phyloP scores from a whole-genome alignment of 345 rosid species.

The Aquilaria malaccensis region DNA sequence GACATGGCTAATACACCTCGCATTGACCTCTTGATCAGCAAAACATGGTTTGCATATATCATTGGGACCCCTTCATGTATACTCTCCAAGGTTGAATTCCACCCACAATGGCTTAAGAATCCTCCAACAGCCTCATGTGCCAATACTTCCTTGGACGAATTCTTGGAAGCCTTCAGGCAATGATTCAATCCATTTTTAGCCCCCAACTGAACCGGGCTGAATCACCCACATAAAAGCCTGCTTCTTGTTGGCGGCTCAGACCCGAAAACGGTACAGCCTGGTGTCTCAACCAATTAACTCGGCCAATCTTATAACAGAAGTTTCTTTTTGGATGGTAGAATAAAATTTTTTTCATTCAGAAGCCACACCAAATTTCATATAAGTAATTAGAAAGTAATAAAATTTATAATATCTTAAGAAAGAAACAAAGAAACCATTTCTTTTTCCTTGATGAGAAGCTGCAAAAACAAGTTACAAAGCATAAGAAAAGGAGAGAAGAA shows the following conservation, averaged over 20 bases:
- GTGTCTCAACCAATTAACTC: no score
- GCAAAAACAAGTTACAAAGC: no score
- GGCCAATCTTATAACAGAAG: no score
- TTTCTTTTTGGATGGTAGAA: no score
- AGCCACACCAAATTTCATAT: no score
- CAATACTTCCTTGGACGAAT: conserved; percentile 29
- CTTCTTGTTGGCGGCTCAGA: conserved; percentile 17
- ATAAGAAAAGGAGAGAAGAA: no score
- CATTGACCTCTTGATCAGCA: conserved; percentile 31
- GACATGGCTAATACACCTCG: conserved; percentile 25
- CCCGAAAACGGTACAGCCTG: neutral
- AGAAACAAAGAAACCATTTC: no score
- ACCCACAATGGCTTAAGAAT: conserved; percentile 58
- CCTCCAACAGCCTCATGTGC: conserved; percentile 41
- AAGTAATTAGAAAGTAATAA: no score
- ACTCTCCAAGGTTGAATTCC: conserved; percentile 67
- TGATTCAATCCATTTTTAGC: conserved; percentile 26
- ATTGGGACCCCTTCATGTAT: conserved; percentile 43
- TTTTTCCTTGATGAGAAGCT: no score
- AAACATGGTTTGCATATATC: conserved; percentile 37
- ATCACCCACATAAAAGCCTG: conserved; percentile 58
- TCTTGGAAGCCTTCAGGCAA: conserved; percentile 42
- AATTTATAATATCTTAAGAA: no score
- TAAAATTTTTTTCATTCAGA: no score
- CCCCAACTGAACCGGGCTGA: conserved; percentile 28